phyloP scores from a whole-genome alignment of 495 filamentous ascomycete species.

The Penicillium manginii region DNA sequence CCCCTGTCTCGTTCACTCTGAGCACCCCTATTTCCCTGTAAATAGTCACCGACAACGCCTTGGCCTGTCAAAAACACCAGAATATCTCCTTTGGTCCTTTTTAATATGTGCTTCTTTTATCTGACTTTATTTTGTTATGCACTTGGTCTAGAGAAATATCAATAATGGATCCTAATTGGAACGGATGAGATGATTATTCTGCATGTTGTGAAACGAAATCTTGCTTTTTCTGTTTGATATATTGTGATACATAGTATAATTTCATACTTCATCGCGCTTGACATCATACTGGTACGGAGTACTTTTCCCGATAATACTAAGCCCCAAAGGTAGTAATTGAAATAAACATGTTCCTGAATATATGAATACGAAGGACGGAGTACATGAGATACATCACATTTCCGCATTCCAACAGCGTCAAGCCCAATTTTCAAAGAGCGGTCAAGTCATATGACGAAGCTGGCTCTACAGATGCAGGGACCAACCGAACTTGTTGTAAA shows the following conservation, averaged over 20 bases:
- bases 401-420: too few relatives aligned
- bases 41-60: not conserved
- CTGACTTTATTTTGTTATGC: not conserved
- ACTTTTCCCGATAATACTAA: too few relatives aligned
- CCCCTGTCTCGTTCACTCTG: conserved; percentile 55
- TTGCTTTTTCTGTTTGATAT: not conserved
- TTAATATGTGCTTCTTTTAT: not conserved
- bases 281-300: too few relatives aligned
- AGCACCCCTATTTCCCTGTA: conserved; percentile 46
- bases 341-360: too few relatives aligned
- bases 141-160: not conserved
- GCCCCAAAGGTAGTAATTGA: too few relatives aligned
- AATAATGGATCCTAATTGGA: not conserved
- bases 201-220: not conserved
- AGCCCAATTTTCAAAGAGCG: too few relatives aligned
- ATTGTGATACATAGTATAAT: not conserved
- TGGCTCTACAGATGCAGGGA: too few relatives aligned
- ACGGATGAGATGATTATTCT: not conserved
- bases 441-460: too few relatives aligned
- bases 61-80: not conserved
- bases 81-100: not conserved
- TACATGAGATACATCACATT: too few relatives aligned
- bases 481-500: too few relatives aligned
- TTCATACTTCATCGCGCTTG: not conserved
- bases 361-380: too few relatives aligned